These are phyloP conservation scores for Apiospora pterosperma DNA, from an alignment of 2,329 filamentous ascomycete species.

Conservation along the genomic window DNA sequence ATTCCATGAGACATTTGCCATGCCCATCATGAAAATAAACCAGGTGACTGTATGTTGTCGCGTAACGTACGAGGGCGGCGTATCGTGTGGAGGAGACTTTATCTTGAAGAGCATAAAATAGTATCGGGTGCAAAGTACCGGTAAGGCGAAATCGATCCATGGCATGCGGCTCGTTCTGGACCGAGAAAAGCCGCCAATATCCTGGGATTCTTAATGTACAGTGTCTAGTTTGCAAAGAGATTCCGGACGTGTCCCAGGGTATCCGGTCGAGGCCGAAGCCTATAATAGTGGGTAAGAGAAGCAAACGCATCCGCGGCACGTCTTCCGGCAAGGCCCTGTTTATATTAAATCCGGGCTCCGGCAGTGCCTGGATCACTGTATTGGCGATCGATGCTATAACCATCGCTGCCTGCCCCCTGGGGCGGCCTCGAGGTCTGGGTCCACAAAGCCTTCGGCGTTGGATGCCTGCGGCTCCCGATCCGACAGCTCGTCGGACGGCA, in stretches of 20 bases:
- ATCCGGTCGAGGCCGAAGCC: background rate
- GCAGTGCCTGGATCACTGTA: background rate
- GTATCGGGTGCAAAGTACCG: background rate
- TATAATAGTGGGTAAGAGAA: background rate
- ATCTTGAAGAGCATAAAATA: background rate
- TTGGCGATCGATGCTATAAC: background rate
- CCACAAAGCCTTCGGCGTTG: background rate
- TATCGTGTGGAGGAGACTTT: background rate
- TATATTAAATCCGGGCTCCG: background rate
- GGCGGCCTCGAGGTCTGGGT: background rate
- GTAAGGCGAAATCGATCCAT: background rate
- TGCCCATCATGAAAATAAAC: background rate
- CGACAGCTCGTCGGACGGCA: background rate
- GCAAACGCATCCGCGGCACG: background rate
- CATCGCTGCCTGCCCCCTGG: background rate
- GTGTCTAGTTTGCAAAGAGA: background rate
- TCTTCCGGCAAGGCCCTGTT: background rate
- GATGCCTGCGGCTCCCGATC: background rate
- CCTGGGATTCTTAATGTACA: background rate
- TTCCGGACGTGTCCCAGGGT: background rate
- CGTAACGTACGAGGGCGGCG: background rate
- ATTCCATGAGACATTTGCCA: background rate
- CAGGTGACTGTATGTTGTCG: background rate
- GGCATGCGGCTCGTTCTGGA: background rate
- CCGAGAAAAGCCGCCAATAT: background rate